Evolutionary conservation across 768 basidiomycete species (phyloP), one percentile per base, ranked within the genome.

Genomic region (Pisolithus marmoratus): DNA sequence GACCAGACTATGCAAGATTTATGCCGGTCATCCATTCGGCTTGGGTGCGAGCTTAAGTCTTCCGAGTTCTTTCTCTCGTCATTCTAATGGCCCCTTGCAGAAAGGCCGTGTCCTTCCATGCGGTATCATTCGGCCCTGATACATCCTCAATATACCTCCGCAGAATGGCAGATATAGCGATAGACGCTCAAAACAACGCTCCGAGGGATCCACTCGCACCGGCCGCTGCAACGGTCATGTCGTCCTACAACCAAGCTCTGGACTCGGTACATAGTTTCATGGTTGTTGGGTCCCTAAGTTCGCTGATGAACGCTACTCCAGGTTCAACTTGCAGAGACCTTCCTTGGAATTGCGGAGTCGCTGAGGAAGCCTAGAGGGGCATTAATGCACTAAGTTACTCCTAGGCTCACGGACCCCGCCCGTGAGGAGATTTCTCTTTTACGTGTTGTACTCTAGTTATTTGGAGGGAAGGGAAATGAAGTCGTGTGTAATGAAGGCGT

Each of bases 281-380:
- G 4, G 17, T 20, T 12, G 23, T n/a, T 5, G 31, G 4, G 27
- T 38, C 15, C 22, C 20, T n/a, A 19, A 17, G 11, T 34, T 23
- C 9, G 12, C 22, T 23, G 19, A 23, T 15, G 49, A n/a, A 31
- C n/a, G n/a, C 3, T 12, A 26, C 26, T 2, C 31, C 46, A 80
- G 79, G 70, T 80, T 24, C 71, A 69, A 49, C 68, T 81, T 20
- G 73, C 80, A 4, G 72, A 79, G 58, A 75, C 78, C 3, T 81
- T 81, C 71, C 62, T 80, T 17, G 74, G 74, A 40, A 70, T 80
- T 52, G 78, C 80, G 1, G 76, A 78, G 46, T 78, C 78, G 1
- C 60, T 81, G 60, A 72, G 70, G 56, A 81, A 77, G 55, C 74
- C 78, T 2, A 60, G 79, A 51, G 79, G 75, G 4, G 67, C 73